These are phyloP conservation scores for Strigomonas oncopelti DNA, from an alignment of 208 protist genomes.

Conservation along the genomic window DNA sequence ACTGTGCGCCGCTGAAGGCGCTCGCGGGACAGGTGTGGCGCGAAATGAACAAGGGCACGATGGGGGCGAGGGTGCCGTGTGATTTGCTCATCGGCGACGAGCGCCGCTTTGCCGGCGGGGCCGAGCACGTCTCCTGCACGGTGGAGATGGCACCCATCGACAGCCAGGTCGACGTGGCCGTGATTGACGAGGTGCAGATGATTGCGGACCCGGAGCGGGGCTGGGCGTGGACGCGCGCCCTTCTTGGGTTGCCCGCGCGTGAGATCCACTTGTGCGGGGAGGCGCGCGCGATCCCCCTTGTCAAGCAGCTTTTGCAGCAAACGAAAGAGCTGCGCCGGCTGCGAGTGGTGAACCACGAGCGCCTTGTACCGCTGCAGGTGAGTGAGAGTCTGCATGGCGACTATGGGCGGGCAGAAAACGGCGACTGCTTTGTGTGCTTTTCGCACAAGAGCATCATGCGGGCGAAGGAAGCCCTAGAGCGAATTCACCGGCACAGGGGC, in stretches of 20 bases:
- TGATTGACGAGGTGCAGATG: conserved; percentile 96
- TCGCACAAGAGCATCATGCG: conserved; percentile 64
- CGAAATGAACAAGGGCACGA: conserved; percentile 36
- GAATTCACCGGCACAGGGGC: conserved; percentile 11
- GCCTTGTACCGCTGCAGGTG: conserved; percentile 69
- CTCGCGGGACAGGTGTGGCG: conserved; percentile 91
- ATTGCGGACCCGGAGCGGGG: conserved; percentile 87
- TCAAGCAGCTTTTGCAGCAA: conserved; percentile 61
- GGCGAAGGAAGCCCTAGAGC: conserved; percentile 39
- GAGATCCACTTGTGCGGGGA: conserved; percentile 93
- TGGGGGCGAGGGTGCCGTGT: conserved; percentile 56
- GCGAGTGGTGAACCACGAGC: conserved; percentile 61
- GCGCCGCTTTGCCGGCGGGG: conserved; percentile 53
- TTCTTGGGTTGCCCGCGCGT: conserved; percentile 86
- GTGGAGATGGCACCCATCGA: conserved; percentile 88
- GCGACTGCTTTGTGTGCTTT: conserved; percentile 90
- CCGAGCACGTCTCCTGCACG: conserved; percentile 87
- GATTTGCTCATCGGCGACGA: conserved; percentile 94
- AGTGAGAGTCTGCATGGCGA: conserved; percentile 34
- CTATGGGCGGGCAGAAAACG: conserved; percentile 44
- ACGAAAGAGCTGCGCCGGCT: conserved; percentile 68
- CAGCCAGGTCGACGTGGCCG: conserved; percentile 75
- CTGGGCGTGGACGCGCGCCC: conserved; percentile 93
- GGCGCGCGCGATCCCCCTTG: conserved; percentile 52
- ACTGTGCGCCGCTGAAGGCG: conserved; percentile 92